These are phyloP conservation scores for Daldinia bambusicola DNA, from an alignment of 495 filamentous ascomycete species.

Conservation along the genomic window DNA sequence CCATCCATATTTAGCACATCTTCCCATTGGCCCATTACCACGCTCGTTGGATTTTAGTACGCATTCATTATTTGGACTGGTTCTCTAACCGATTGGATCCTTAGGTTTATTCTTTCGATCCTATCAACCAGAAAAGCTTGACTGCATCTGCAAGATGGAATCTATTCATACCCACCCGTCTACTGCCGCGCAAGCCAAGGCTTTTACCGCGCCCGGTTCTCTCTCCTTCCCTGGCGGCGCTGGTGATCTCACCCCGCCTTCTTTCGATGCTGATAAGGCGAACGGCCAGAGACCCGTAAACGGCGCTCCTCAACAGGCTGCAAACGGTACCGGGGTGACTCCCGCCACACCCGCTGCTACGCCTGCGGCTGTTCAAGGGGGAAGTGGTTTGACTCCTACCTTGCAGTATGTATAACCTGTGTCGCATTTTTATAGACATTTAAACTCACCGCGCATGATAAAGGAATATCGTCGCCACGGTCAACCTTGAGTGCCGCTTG, in stretches of 20 bases:
- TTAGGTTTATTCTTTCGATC: constrained; percentile 34
- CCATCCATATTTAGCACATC: not conserved
- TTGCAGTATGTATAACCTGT: constrained; percentile 88
- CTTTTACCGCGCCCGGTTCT: constrained; percentile 88
- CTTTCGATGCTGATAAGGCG: constrained; percentile 60
- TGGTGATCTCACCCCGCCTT: constrained; percentile 80
- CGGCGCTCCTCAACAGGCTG: constrained; percentile 65
- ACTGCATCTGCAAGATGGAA: constrained; percentile 70
- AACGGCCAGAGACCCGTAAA: constrained; percentile 62
- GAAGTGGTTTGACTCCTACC: constrained; percentile 94
- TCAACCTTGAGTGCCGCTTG: constrained; percentile 97
- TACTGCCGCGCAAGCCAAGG: constrained; percentile 87
- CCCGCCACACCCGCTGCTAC: constrained; percentile 96
- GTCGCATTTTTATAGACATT: constrained; percentile 47
- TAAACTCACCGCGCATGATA: constrained; percentile 69
- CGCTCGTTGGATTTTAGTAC: not conserved
- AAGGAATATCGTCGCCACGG: constrained; percentile 99
- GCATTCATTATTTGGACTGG: constrained; percentile 3
- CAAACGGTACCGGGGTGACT: constrained; percentile 84
- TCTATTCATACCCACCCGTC: constrained; percentile 88
- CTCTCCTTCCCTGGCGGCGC: constrained; percentile 89
- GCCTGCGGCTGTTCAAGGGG: constrained; percentile 78
- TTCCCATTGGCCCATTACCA: not conserved
- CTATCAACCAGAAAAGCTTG: constrained; percentile 29
- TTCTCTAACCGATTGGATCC: constrained; percentile 29